Base-by-base conservation (phyloP, 164 flowering plant genomes). In the Dillenia turbinata region DNA sequence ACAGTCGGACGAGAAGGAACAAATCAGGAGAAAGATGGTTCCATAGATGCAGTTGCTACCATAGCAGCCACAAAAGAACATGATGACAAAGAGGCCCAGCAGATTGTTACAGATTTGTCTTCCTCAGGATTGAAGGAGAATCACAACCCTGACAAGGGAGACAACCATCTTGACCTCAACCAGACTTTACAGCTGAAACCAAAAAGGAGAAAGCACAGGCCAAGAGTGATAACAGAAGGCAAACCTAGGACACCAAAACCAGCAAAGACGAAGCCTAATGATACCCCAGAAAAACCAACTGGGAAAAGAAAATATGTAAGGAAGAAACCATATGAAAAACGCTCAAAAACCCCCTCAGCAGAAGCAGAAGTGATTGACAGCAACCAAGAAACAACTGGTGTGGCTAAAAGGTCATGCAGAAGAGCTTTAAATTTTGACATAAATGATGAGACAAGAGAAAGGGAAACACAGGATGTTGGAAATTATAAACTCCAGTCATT, bases 191-290 rank as follows among this genome's bases (percentile, higher is more conserved):
- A 71, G 69, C 82, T 69, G 57, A 89, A 81, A 71, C 73, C 75
- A 9, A 83, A 65, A 53, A 79, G 89, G 59, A 90, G 56, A 72
- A 90, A 81, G 59, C 83, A 81, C 69, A 78, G 87, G 62, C 96
- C 96, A 1, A 92, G 83, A 71, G 98, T 92, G n/a, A 59, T 87
- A 8, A 70, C 2, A 15, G 93, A 90, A 77, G 84, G 83, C 50
- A 77, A 88, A 68, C 75, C 78, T 10, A 73, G 68, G 47, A 65
- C 80, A 10, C 81, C 79, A 12, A 57, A 61, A 48, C 54, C 49
- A 13, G 57, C 40, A 4, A 33, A 33, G 40, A 33, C 5, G 40
- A 5, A 33, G 40, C 40, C 40, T 33, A 33, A 26, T 9, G 64
- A 33, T 19, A 56, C 53, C 15, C 59, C 52, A 57, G 65, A 74